Base-by-base conservation (phyloP, 345 rosid species). In the Corchorus capsularis region DNA sequence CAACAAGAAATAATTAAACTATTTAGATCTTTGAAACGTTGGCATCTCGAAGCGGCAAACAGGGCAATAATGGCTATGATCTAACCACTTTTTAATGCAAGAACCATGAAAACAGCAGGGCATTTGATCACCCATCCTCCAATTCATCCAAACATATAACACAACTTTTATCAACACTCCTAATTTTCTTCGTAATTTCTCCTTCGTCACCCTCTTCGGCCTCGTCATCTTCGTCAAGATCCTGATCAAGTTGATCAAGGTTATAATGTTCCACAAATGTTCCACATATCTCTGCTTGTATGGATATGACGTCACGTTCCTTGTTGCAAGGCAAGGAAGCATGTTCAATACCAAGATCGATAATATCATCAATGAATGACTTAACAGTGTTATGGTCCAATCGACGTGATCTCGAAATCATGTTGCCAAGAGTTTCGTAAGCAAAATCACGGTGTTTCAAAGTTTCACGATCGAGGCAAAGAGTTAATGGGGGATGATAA, bases 31-130 rank as follows among this genome's bases (percentile, higher is more conserved):
- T 34, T n/a, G n/a, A n/a, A n/a, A 60, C n/a, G 19, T 15, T 0
- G 19, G 50, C 63, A 54, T 14, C 47, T 55, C 22, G 15, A 54
- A 73, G 0, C 69, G 43, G 49, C 57, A 61, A 12, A 73, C 5
- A 20, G 76, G 76, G 22, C 76, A 73, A 15, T 41, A 14, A 47
- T 60, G 54, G 55, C 57, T 61, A 0, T 22, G 17, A 5, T 8
- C 10, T 37, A 72, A 3, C 75, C 75, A 72, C 16, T 45, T 39
- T 3, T 7, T 4, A 59, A 60, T 73, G 39, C 65, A 73, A n/a
- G 41, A 17, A 19, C 43, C 22, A 73, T 73, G 76, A 41, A 35
- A 72, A n/a, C 8, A 37, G 20, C 75, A 72, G 2, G 75, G 75
- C 75, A 72, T 55, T 19, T 8, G 37, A 11, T n/a, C 17, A 53